These are phyloP conservation scores for Mortierella sp. DNA, from an alignment of 371 early-diverging fungal genomes.

Conservation along the genomic window DNA sequence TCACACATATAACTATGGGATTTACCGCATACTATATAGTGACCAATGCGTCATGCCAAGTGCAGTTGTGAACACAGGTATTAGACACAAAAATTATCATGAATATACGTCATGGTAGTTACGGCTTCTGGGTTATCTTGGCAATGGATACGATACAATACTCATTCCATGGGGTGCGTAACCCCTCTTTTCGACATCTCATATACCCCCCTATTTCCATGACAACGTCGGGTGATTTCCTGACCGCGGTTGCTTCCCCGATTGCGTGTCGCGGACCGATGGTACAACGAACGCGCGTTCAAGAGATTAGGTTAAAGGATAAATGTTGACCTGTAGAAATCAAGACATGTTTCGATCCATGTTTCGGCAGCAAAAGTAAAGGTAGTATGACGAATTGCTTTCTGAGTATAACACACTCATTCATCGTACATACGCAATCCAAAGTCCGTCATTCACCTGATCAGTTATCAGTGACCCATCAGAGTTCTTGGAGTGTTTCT, in stretches of 20 bases:
- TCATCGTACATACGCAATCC: neutral
- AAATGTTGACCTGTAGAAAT: too few relatives aligned
- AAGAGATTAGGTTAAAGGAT: neutral
- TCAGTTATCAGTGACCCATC: neutral
- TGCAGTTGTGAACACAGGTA: too few relatives aligned
- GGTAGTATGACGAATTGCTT: neutral
- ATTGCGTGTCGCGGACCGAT: neutral
- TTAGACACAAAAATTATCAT: neutral
- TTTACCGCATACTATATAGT: neutral
- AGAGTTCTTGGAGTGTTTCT: neutral
- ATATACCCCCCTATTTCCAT: neutral
- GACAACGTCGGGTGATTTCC: neutral
- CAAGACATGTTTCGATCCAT: neutral
- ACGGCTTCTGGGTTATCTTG: neutral
- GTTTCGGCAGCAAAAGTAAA: neutral
- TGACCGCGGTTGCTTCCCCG: too few relatives aligned
- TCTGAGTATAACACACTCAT: neutral
- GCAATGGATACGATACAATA: too few relatives aligned
- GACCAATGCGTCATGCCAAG: too few relatives aligned
- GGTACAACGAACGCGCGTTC: neutral
- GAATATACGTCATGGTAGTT: neutral
- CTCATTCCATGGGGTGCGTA: too few relatives aligned
- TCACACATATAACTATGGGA: neutral
- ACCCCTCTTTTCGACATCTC: neutral
- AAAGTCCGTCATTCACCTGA: conserved; percentile 4